Evolutionary conservation across 2,329 filamentous ascomycete species (phyloP), one percentile per base, ranked within the genome.

Genomic region (Torrubiella hemipterigena): DNA sequence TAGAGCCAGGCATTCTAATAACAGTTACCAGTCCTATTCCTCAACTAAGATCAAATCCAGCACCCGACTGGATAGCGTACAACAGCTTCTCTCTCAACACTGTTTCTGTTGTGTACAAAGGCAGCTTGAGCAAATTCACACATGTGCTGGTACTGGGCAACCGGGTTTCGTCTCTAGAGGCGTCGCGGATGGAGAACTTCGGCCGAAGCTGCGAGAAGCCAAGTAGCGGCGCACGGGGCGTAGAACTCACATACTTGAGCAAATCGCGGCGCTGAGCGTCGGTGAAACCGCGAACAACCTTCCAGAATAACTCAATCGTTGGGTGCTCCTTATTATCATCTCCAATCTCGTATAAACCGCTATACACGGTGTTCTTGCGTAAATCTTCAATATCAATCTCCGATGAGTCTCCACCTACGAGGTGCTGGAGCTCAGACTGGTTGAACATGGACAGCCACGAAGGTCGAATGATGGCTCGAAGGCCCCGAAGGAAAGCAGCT

Each of bases 391-490:
- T 69, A 47, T 95, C 81, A 36, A 98, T 93, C 38, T 83, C 77
- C 8, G 78, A 78, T 17, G 77, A 79, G 44, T 93, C 86, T 26
- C 91, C 91, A 32, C 86, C 84, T 12, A 98, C 81, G 6, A 98
- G 76, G 2, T 84, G 91, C 57, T 96, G 91, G 5, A 98, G 69
- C 53, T 98, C 91, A 4, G 75, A 75, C 52, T 95, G 89, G 54
- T 98, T 98, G 65, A 98, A 98, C 91, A 98, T 96, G 46, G 81
- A 86, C 5, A 98, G 69, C 91, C 91, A 98, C 4, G 75, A 74
- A 0, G 89, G 87, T 36, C 87, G 80, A 41, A 98, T 91, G 49
- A 98, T 93, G 41, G 78, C 69, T 15, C 81, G 76, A 2, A 98
- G 73, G 0, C 91, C 91, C 34, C 76, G 76, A 7, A 98, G 69